Conservation (phyloP, 1,139 yeast species). For the Taphrina pruni region DNA sequence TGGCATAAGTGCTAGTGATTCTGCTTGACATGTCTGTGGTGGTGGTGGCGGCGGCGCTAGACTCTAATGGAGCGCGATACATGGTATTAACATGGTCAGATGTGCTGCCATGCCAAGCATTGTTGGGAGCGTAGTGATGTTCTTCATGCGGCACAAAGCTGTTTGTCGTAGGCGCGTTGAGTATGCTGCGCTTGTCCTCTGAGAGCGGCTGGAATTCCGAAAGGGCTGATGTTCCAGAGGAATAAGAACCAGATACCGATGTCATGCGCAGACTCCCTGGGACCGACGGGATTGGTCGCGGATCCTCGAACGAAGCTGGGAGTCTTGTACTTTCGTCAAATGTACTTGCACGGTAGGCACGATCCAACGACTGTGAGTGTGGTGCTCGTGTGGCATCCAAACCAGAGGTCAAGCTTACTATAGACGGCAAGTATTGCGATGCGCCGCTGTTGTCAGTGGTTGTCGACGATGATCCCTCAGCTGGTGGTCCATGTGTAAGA, state of each 20-base stretch:
- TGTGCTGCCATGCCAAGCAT: slow-evolving; percentile 1
- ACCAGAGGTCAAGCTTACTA: background rate
- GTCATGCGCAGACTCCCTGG: slow-evolving; percentile 1
- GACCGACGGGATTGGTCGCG: background rate
- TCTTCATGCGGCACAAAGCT: background rate
- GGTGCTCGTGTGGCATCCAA: slow-evolving; percentile 1
- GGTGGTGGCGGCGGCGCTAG: background rate
- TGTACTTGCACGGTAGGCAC: background rate
- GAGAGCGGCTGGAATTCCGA: background rate
- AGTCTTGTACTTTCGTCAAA: background rate
- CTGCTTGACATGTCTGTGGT: background rate
- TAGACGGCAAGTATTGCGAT: background rate
- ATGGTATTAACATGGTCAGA: background rate
- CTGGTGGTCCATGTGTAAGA: background rate
- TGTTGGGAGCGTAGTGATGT: background rate
- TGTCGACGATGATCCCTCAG: slow-evolving; percentile 1
- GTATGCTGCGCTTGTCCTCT: slow-evolving; percentile 12
- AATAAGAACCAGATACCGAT: background rate
- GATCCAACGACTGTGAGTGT: background rate
- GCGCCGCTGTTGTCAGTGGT: background rate
- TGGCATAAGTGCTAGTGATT: background rate
- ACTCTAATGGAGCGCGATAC: background rate
- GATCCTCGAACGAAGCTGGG: background rate
- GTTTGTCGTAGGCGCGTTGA: background rate
- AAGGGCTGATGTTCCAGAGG: background rate